A percentile compares a stretch with the other conserved stretches of the same genome.
These are phyloP conservation scores for Neurospora crassa DNA, from an alignment of 2,329 filamentous ascomycete species.

Conservation along the genomic window DNA sequence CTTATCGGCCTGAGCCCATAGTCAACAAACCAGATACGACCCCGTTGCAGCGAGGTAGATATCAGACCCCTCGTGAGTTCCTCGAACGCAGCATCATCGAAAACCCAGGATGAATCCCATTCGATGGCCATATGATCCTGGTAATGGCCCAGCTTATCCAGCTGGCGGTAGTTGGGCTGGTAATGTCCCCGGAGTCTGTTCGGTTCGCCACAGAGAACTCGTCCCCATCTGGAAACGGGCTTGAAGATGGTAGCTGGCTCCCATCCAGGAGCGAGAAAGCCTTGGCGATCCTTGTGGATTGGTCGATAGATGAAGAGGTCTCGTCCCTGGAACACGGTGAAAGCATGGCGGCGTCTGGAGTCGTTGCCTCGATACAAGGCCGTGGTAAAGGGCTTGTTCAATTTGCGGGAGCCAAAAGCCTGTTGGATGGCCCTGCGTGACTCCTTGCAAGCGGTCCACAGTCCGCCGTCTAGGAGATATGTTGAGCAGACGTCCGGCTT, in stretches of 20 bases:
- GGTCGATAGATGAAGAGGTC: not conserved
- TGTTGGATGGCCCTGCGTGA: not conserved
- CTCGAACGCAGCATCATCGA: not conserved
- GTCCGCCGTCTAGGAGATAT: not conserved
- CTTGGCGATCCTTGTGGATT: not conserved
- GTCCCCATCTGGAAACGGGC: not conserved
- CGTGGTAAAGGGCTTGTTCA: not conserved
- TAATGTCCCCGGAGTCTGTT: not conserved
- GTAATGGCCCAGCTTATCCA: not conserved
- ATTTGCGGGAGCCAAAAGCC: not conserved
- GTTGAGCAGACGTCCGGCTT: not conserved
- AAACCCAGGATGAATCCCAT: not conserved
- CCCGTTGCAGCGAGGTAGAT: not conserved
- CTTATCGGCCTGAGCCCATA: not conserved
- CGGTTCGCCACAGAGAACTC: not conserved
- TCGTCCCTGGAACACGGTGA: not conserved
- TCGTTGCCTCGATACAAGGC: not conserved
- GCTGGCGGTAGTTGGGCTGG: not conserved
- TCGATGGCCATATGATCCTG: not conserved
- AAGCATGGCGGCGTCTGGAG: accelerated
- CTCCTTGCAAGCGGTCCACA: not conserved
- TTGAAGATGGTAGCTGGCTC: not conserved
- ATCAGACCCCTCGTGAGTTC: not conserved
- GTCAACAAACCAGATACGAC: not conserved
- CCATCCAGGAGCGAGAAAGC: not conserved